Base-by-base conservation (phyloP, 1,284 basidiomycete species). In the Neotropicomus parvogracilis region DNA sequence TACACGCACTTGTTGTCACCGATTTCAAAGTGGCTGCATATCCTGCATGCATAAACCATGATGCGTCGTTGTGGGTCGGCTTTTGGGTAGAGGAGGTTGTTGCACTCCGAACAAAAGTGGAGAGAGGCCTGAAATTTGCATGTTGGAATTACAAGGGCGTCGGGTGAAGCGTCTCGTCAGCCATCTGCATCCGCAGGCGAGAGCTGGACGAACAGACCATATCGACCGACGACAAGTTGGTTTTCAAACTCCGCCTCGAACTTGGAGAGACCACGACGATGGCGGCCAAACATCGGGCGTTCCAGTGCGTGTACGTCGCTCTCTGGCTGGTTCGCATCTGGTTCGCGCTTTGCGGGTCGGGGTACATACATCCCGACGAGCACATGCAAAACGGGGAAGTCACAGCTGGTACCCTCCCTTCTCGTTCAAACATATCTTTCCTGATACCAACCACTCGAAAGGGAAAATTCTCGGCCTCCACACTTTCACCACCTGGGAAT, bases 41-140 rank as follows among this genome's bases (percentile, higher is more conserved):
- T 97, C 40, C 94, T 81, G 69, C 95, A 99, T 4, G 88, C 89
- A 61, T 94, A 95, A 49, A 95, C 82, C 75, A 99, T 87, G 44
- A 89, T 82, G 48, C 89, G 81, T 41, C 92, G 85, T 56, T 86
- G 79, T 53, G 83, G 84, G 68, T 97, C 94, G 27, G 90, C 91
- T 74, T 92, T 83, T 20, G 94, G 94, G 66, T 95, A 95, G 41
- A 97, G 77, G 33, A 97, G 79, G 68, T 97, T 97, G 75, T 95
- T 97, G 75, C 91, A 93, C 75, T 93, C 90, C 36, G 83, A 83
- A 63, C 91, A 93, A 69, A 92, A 93, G 63, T 90, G 85, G 29
- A 92, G 79, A 1, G 87, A 87, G 5, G 85, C 80, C 85, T 87
- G 50, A 21, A 34, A 12, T 19, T 33, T 24, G 32, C 17, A 29